Base-by-base conservation (phyloP, 495 filamentous ascomycete species). In the Hyaloscypha variabilis region DNA sequence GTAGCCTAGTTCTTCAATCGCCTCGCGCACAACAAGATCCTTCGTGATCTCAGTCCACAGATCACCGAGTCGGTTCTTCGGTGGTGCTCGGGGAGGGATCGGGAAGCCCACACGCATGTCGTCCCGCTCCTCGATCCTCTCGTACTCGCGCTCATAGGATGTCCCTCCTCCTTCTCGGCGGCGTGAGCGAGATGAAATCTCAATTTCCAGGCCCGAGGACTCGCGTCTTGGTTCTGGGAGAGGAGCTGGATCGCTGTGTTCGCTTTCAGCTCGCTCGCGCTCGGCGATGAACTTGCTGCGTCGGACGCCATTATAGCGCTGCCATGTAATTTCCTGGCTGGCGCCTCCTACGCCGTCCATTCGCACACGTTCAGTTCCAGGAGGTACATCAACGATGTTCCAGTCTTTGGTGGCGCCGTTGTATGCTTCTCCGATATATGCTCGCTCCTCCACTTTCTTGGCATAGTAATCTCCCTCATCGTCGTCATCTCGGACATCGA, bases 1-100 rank as follows among this genome's bases (percentile, higher is more conserved):
- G 76, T 96, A 98, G 0, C 92, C 93, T 64, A 87, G 74, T 59
- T 88, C 78, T 65, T 96, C 88, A 68, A 99, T 92, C 0, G 95
- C 96, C 72, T 98, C 94, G 62, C 87, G 85, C 46, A 89, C 83
- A 14, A 99, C 92, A 55, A 99, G 76, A 69, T 97, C 93, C 78
- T 96, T 97, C 8, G 94, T 96, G 69, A 99, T 93, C 74, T 98
- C 95, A 0, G 95, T 99, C 96, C 96, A 98, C 75, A 96, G 89
- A 64, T 90, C 86, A 55, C 87, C 88, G 8, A 57, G 46, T 23
- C 65, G 34, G 10, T 68, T 21, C 36, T 66, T 67, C 59, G 83
- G 81, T 31, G 81, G 79, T 11, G 78, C 77, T 0, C 77, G 67
- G 3, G 77, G 71, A 51, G 49, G 49, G 23, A n/a, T n/a, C 6